Base-by-base conservation (phyloP, 345 rosid species). In the Carallia pectinifolia region DNA sequence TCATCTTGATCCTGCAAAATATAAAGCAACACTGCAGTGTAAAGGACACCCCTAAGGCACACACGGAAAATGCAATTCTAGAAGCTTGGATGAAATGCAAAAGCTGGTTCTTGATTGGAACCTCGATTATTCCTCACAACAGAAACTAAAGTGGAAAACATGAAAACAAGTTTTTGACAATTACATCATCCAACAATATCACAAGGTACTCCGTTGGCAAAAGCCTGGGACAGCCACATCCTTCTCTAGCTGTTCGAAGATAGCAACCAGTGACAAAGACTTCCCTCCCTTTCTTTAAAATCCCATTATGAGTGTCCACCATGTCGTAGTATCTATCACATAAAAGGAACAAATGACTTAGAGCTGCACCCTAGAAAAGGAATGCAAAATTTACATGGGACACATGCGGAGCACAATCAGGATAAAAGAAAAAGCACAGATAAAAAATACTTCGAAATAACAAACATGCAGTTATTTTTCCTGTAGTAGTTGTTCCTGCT, bases 141-240 rank as follows among this genome's bases (percentile, higher is more conserved):
- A 52, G n/a, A 38, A 55, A 61, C 74, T 60, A 48, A 29, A 61
- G 52, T 65, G 64, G 4, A 71, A 34, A 52, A 27, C 37, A 33
- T 58, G 54, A 1, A 52, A 30, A 71, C 16, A n/a, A 44, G 53
- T 69, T 17, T 47, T 53, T 67, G 67, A 36, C 16, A 60, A 55
- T 73, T 71, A 90, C 99, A 96, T 92, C 97, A 73, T 92, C 98
- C 64, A 92, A 80, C 83, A 90, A 79, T 76, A 87, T 83, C 77
- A 92, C 92, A 64, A 95, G 92, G 85, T 92, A 88, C 75, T 95
- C 99, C 10, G 98, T 92, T 19, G 99, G 99, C 65, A 95, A 82
- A 78, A 95, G 91, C n/a, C 97, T 81, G 33, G 89, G 76, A 77
- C 71, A 73, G 65, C 97, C 97, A 76, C 81, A 85, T 69, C 99